Base-by-base conservation (phyloP, 1,139 yeast species). In the Trichomonascaceae sp. region DNA sequence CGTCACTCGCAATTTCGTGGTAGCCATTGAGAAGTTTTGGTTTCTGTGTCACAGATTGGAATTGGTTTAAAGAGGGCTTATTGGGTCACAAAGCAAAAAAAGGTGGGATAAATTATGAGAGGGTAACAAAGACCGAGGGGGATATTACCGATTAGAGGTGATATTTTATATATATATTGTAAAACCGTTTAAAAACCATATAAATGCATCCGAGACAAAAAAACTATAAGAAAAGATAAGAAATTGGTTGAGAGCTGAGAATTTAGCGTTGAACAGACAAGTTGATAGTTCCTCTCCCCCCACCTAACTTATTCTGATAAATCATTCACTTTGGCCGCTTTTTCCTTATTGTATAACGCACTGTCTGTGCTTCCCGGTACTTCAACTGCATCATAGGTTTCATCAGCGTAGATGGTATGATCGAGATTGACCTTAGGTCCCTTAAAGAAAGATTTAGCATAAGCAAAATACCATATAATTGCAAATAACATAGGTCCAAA, bases 361-460 rank as follows among this genome's bases (percentile, higher is more conserved):
- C 36, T 44, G 3, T 38, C 20, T 15, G 36, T 50, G 45, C 45
- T 32, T n/a, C 52, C 52, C 7, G 52, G 52, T 2, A 50, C 45
- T 22, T 53, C 56, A 5, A 53, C 53, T 18, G 53, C 51, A 12
- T 53, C 53, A 4, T 50, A 30, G 9, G 52, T 41, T 12, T 36
- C 45, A 7, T 53, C 51, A 15, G 51, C 55, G 52, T 62, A 61
- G 44, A 63, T 58, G 49, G 62, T 58, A 53, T 64, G 70, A 51
- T 75, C 81, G 62, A 80, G 69, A 24, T 82, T 82, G 61, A 82
- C 76, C 67, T 75, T 80, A 46, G 90, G 91, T n/a, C 91, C 91
- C 52, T 71, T 69, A 73, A 83, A 85, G 78, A 84, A 77, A 63
- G 78, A 82, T 61, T 75, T 81, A 30, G 89, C 90, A 61, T 81